These are phyloP conservation scores for Setomelanomma holmii DNA, from an alignment of 2,329 filamentous ascomycete genomes.

Conservation along the genomic window DNA sequence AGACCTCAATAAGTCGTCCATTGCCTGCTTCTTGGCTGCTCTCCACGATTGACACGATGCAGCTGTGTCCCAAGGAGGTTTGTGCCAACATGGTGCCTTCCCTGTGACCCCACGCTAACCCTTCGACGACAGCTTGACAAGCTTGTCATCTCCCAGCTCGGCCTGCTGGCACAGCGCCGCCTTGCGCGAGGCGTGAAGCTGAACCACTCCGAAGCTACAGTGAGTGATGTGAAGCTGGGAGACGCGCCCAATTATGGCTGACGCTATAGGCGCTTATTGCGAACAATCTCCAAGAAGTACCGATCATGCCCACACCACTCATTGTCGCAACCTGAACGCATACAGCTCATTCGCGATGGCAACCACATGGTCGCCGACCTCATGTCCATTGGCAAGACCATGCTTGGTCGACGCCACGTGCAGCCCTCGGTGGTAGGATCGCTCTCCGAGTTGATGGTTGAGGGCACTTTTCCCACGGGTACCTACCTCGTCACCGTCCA, in stretches of 20 bases:
- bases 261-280: constrained; percentile 76
- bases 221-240: too few species aligned
- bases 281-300: constrained; percentile 84
- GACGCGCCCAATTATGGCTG: too few species aligned
- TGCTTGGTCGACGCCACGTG: constrained; percentile 93
- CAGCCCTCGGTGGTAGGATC: constrained; percentile 80
- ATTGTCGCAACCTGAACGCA: constrained; percentile 28
- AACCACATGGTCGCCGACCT: constrained; percentile 90
- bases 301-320: constrained; percentile 15
- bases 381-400: constrained; percentile 87
- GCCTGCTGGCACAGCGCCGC: constrained; percentile 83
- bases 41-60: constrained; percentile 30
- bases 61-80: constrained; percentile 49
- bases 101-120: constrained; percentile 29
- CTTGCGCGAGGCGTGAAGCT: constrained; percentile 86
- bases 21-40: constrained; percentile 1
- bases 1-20: background rate
- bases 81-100: constrained; percentile 10
- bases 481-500: constrained; percentile 96
- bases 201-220: constrained; percentile 88
- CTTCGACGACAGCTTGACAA: constrained; percentile 78
- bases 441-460: constrained; percentile 85
- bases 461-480: constrained; percentile 89
- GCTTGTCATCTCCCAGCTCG: constrained; percentile 89
- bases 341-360: constrained; percentile 90